phyloP scores from a whole-genome alignment of 345 rosid genomes.

The Hypericum androsaemum region DNA sequence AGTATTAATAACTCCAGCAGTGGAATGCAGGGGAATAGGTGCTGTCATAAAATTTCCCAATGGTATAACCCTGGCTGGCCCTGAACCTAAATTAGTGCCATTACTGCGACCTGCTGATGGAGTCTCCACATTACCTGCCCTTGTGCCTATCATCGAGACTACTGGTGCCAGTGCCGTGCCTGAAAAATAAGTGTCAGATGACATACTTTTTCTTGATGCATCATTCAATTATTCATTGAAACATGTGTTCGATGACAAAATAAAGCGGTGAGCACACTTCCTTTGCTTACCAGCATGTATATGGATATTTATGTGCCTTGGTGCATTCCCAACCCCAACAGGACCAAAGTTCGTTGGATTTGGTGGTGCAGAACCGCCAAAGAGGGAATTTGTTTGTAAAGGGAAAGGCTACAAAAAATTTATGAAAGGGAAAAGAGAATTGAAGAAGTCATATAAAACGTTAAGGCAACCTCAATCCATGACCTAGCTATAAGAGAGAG shows the following conservation, averaged over 20 bases:
- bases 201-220: neutral
- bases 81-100: conserved; percentile 29
- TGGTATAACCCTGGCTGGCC: conserved; percentile 28
- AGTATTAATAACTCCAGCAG: conserved; percentile 21
- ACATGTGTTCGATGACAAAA: conserved; percentile 4
- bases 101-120: conserved; percentile 40
- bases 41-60: conserved; percentile 40
- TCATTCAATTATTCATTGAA: no score
- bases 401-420: conserved; percentile 73
- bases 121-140: conserved; percentile 38
- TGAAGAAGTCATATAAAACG: no score
- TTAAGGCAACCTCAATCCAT: no score
- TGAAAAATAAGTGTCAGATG: conserved; percentile 8
- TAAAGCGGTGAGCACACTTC: conserved; percentile 1
- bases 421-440: neutral
- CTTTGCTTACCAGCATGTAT: conserved; percentile 80
- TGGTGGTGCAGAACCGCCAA: conserved; percentile 45
- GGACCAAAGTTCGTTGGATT: conserved; percentile 37
- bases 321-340: conserved; percentile 21
- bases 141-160: conserved; percentile 41
- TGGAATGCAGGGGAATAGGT: conserved; percentile 34
- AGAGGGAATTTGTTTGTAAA: conserved; percentile 63
- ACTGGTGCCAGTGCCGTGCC: conserved; percentile 49
- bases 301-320: conserved; percentile 80
- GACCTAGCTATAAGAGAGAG: no score